Conservation (phyloP, 345 rosid genomes). For the Syzygium oleosum region DNA sequence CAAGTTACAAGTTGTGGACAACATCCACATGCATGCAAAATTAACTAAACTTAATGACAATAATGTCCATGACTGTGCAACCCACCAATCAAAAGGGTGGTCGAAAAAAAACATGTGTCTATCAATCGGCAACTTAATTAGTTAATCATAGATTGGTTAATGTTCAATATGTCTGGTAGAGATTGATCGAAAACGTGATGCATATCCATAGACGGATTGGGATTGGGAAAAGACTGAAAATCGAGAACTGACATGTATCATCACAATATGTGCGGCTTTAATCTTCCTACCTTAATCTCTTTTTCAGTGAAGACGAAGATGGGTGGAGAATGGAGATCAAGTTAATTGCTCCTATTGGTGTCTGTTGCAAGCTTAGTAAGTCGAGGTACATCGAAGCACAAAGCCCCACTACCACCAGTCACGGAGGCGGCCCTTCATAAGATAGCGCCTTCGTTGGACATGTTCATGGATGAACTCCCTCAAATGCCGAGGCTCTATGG, state of each 20-base stretch:
- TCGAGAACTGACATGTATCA: background rate
- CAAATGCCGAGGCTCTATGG: conserved; percentile 4
- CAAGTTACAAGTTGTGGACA: background rate
- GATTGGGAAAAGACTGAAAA: background rate
- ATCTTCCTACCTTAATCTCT: background rate
- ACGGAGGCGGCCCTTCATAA: background rate
- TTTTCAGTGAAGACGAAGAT: background rate
- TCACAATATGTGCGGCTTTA: background rate
- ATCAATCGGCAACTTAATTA: background rate
- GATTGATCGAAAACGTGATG: background rate
- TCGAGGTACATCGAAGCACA: background rate
- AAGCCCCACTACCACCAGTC: background rate
- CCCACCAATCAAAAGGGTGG: background rate
- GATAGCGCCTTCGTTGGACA: background rate
- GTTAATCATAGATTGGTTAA: background rate
- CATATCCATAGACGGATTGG: background rate
- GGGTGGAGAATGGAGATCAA: background rate
- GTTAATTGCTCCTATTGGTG: background rate
- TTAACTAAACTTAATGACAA: background rate
- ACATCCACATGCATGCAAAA: background rate
- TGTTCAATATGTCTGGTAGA: background rate
- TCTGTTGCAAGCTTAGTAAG: background rate
- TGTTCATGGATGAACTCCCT: conserved; percentile 9
- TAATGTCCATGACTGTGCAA: background rate
- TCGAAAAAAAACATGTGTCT: background rate